These are phyloP conservation scores for Syncephalastrum monosporum DNA, from an alignment of 371 early-diverging fungal genomes.

Conservation along the genomic window DNA sequence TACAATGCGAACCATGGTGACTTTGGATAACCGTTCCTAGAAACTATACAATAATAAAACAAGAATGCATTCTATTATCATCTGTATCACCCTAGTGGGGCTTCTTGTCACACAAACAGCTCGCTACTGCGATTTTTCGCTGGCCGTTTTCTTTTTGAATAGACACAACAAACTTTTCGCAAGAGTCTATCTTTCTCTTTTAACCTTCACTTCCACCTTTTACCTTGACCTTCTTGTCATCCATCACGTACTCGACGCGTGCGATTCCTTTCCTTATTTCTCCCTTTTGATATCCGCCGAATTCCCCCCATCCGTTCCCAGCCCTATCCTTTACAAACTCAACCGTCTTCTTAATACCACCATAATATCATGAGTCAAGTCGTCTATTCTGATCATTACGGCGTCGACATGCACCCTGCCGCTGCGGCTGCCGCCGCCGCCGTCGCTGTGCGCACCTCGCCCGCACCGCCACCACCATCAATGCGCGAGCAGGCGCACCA, in stretches of 20 bases:
- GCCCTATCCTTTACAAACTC: too few species aligned
- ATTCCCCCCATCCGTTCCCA: too few species aligned
- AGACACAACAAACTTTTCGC: slow-evolving; percentile 5
- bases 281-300: slow-evolving; percentile 1
- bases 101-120: slow-evolving; percentile 2
- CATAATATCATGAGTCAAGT: slow-evolving; percentile 10
- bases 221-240: too few species aligned
- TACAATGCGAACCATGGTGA: slow-evolving; percentile 8
- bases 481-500: neutral
- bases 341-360: neutral
- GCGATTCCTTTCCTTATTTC: slow-evolving; percentile 1
- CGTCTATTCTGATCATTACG: slow-evolving; percentile 9
- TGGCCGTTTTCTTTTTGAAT: slow-evolving; percentile 2
- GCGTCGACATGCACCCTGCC: neutral
- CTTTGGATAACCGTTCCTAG: neutral
- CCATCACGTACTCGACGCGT: too few species aligned
- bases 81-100: neutral
- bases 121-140: slow-evolving; percentile 4
- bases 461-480: neutral
- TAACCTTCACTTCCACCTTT: neutral
- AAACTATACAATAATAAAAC: neutral
- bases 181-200: neutral
- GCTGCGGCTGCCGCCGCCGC: slow-evolving; percentile 2
- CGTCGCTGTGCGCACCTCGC: slow-evolving; percentile 5
- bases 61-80: neutral